Conservation (phyloP, 371 early-diverging fungal genomes). For the Haplosporangium sp. region DNA sequence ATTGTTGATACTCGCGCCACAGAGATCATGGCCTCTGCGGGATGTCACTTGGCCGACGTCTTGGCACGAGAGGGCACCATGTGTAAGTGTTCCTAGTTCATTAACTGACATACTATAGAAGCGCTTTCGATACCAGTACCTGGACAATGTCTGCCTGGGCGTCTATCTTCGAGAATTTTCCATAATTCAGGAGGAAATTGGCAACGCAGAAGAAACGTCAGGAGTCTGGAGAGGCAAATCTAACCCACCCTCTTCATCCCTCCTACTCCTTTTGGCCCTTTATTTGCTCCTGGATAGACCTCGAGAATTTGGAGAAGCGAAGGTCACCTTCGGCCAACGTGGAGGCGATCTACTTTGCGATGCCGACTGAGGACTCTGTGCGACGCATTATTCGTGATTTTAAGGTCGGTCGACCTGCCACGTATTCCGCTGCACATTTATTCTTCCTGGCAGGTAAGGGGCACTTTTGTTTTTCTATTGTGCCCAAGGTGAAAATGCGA, state of each 20-base stretch:
- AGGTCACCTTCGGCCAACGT: slow-evolving; percentile 86
- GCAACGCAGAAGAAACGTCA: background rate
- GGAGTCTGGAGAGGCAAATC: too few relatives aligned
- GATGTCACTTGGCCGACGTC: slow-evolving; percentile 90
- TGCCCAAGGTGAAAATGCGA: too few relatives aligned
- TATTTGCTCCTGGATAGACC: slow-evolving; percentile 38
- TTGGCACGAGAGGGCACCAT: slow-evolving; percentile 91
- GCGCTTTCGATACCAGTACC: too few relatives aligned
- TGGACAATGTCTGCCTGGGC: too few relatives aligned
- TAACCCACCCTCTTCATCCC: background rate
- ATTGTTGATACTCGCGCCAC: slow-evolving; percentile 89
- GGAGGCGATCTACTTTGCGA: slow-evolving; percentile 93
- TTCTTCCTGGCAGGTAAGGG: slow-evolving; percentile 49
- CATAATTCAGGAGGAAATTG: background rate
- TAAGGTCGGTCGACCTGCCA: slow-evolving; percentile 32
- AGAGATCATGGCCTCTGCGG: slow-evolving; percentile 83
- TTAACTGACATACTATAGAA: background rate
- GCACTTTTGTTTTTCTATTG: too few relatives aligned
- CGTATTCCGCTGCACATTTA: slow-evolving; percentile 51
- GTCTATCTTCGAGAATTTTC: background rate
- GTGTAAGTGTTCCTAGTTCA: slow-evolving; percentile 59
- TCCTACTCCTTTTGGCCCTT: slow-evolving; percentile 3
- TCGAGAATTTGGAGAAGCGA: slow-evolving; percentile 82
- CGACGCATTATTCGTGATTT: slow-evolving; percentile 56
- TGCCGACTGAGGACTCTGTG: slow-evolving; percentile 85